Conservation (phyloP, 495 filamentous ascomycete species). For the Bathelium albidoporum region DNA sequence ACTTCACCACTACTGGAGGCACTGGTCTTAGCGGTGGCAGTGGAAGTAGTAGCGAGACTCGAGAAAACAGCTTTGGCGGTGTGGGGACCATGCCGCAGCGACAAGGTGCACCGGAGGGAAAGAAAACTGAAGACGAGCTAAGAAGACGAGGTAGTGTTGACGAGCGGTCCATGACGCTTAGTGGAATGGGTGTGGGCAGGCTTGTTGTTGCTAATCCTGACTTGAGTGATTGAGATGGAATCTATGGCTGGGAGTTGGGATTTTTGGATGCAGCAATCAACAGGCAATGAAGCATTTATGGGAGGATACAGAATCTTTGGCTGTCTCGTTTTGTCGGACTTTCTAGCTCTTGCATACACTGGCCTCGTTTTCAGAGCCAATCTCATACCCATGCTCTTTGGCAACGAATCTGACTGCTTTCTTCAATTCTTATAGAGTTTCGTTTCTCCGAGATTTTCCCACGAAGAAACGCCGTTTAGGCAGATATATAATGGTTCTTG, state of each 20-base stretch:
- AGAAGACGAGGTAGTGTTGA: slow-evolving; percentile 85
- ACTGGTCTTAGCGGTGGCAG: slow-evolving; percentile 42
- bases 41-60: slow-evolving; percentile 35
- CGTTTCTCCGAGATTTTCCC: neutral
- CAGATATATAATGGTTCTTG: too few species aligned
- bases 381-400: neutral
- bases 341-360: neutral
- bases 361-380: neutral
- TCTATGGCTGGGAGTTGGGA: neutral
- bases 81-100: slow-evolving; percentile 43
- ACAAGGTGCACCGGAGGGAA: slow-evolving; percentile 34
- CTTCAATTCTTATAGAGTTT: neutral
- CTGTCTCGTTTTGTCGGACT: neutral
- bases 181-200: slow-evolving; percentile 54
- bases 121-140: slow-evolving; percentile 63
- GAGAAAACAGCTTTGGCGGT: slow-evolving; percentile 46
- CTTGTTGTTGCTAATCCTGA: slow-evolving; percentile 96
- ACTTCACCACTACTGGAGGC: slow-evolving; percentile 29
- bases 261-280: neutral
- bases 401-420: neutral
- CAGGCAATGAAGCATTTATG: neutral
- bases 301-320: neutral
- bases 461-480: too few species aligned
- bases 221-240: slow-evolving; percentile 44
- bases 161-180: slow-evolving; percentile 76